Conservation (phyloP, 352 stramenopile genomes). For the Phytophthora pisi region DNA sequence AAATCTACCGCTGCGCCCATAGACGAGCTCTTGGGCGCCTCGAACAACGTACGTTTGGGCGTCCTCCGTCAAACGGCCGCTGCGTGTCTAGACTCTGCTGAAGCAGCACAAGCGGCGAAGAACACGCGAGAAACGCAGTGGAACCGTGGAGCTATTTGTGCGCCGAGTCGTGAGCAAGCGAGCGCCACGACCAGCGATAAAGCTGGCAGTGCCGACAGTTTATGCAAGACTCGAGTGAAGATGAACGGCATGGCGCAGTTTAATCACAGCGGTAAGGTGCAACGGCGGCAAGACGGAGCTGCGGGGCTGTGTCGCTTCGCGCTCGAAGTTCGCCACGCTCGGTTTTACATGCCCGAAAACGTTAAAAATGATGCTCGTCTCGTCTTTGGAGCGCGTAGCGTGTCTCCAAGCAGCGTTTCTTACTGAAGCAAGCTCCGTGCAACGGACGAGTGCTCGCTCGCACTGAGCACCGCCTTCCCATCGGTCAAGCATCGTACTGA, state of each 20-base stretch:
- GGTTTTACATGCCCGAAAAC: constrained; percentile 10
- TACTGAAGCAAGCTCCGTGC: constrained; percentile 5
- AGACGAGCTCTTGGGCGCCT: constrained; percentile 1
- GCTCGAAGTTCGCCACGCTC: neutral
- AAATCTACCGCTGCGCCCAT: neutral
- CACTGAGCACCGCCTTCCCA: neutral
- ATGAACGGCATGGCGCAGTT: neutral
- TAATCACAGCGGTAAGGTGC: constrained; percentile 3
- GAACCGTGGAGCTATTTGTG: constrained; percentile 13
- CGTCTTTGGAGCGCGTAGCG: constrained; percentile 19
- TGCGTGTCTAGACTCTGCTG: constrained; percentile 26
- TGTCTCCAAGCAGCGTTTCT: constrained; percentile 22
- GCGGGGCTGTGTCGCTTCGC: constrained; percentile 1
- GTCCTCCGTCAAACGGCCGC: constrained; percentile 16
- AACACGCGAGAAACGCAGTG: constrained; percentile 26
- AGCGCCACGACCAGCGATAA: constrained; percentile 6
- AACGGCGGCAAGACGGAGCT: constrained; percentile 9
- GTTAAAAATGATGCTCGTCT: constrained; percentile 15
- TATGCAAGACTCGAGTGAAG: constrained; percentile 12
- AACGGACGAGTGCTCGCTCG: constrained; percentile 1
- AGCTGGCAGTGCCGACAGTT: constrained; percentile 9
- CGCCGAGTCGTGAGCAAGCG: constrained; percentile 5
- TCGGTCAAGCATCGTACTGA: constrained; percentile 4
- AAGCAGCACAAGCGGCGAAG: constrained; percentile 16
- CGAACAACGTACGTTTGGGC: neutral